Percentiles rank a stretch among this genome's conserved stretches.
These are phyloP conservation scores for Byssoonygena ceratinophila DNA, from an alignment of 2,329 filamentous ascomycete genomes.

Conservation along the genomic window DNA sequence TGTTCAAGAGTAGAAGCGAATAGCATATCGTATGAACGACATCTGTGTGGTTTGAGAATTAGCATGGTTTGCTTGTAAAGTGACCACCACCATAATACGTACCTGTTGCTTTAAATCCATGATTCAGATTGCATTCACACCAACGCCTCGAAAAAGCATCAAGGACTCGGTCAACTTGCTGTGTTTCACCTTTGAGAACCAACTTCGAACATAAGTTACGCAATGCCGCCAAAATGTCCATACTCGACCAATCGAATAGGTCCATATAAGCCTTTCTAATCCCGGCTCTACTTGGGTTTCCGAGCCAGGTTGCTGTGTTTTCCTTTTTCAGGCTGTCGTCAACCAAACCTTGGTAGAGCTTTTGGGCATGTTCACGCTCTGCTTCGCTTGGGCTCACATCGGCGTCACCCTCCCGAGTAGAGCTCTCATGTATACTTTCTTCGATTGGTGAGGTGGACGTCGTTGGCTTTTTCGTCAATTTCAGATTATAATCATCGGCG, in stretches of 20 bases:
- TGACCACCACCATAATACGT: conserved; percentile 29
- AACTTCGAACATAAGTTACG: conserved; percentile 72
- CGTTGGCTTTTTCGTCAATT: not conserved
- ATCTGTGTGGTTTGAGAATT: conserved; percentile 53
- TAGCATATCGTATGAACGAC: conserved; percentile 97
- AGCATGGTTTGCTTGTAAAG: not conserved
- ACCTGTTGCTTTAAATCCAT: conserved; percentile 86
- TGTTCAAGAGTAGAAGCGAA: conserved; percentile 88
- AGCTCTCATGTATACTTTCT: conserved; percentile 1
- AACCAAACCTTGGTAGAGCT: conserved; percentile 76
- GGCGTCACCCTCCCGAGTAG: not conserved
- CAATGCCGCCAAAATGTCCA: conserved; percentile 68
- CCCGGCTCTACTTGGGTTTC: conserved; percentile 46
- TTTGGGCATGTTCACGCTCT: conserved; percentile 62
- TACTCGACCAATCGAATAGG: conserved; percentile 72
- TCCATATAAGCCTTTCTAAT: conserved; percentile 77
- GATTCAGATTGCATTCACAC: conserved; percentile 84
- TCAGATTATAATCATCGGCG: conserved; percentile 8
- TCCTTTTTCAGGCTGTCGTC: conserved; percentile 68
- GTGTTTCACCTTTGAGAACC: conserved; percentile 79
- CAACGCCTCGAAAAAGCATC: conserved; percentile 81
- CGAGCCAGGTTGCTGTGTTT: conserved; percentile 78
- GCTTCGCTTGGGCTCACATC: conserved; percentile 11
- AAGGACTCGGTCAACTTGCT: conserved; percentile 90
- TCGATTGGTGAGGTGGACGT: conserved; percentile 1